Evolutionary conservation across 257 asterid species (phyloP).

Genomic region (Sherardia arvensis): DNA sequence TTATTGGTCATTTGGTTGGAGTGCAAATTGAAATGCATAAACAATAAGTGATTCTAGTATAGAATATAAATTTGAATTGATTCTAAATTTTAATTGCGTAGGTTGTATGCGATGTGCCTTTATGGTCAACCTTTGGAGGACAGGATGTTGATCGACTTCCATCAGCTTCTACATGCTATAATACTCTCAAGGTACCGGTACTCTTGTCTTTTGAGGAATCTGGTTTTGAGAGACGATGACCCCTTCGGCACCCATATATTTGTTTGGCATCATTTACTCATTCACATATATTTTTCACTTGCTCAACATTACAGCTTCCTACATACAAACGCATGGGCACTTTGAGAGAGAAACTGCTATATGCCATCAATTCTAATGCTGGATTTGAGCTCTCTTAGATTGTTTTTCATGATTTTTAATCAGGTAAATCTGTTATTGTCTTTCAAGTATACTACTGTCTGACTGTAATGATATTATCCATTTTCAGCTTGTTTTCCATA

Average conservation of each 20-base stretch:
- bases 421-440: slow-evolving; percentile 5
- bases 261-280: not conserved
- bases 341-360: slow-evolving; percentile 77
- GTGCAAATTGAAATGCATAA: not conserved
- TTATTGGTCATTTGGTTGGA: not conserved
- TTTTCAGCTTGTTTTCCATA: not conserved
- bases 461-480: not conserved
- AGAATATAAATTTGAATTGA: not conserved
- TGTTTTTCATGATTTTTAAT: not conserved
- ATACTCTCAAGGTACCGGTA: slow-evolving; percentile 69
- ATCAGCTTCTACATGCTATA: slow-evolving; percentile 96
- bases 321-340: slow-evolving; percentile 82
- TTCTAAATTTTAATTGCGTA: slow-evolving; percentile 10
- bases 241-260: not conserved
- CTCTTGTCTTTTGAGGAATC: not conserved
- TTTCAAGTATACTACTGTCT: not conserved
- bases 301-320: slow-evolving; percentile 64
- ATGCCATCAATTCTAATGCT: slow-evolving; percentile 90
- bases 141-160: slow-evolving; percentile 99
- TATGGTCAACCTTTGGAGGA: slow-evolving; percentile 91
- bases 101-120: slow-evolving; percentile 80
- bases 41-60: not conserved
- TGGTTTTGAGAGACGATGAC: not conserved
- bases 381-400: slow-evolving; percentile 87
- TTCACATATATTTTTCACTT: slow-evolving; percentile 7